Base-by-base conservation (phyloP, 495 filamentous ascomycete species). In the Penicillium malachiteum region DNA sequence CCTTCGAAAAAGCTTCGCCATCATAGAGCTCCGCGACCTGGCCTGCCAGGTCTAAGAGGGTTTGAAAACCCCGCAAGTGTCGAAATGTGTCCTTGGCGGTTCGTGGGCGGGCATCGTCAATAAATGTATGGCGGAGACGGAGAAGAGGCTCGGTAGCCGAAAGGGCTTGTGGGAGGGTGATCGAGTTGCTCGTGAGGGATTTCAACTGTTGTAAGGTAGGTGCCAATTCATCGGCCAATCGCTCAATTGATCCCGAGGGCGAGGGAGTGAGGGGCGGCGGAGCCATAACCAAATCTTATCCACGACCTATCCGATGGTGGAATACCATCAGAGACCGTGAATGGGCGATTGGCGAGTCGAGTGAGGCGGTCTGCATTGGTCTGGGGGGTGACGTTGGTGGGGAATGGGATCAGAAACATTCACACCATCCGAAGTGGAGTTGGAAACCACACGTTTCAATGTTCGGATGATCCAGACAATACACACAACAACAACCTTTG, bases 31-130 rank as follows among this genome's bases (percentile, higher is more conserved):
- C 84, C 5, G 87, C 87, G 52, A 89, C 78, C 16, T 84, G 81
- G 17, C 82, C 79, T 5, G 92, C 72, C 11, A 90, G 77, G 14
- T 84, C 72, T 42, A 96, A 72, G 31, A 96, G 67, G 30, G 77
- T 76, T 55, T 92, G 82, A 67, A 97, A 97, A 58, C 94, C 94
- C 54, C 81, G 77, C 34, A 89, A 78, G 65, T 87, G 84, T 55
- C 93, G 87, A 71, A 98, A 97, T 48, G 86, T 83, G 74, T 96
- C 92, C 74, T 88, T 82, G 14, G 76, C 71, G 44, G 77, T 73
- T 37, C 68, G 66, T 14, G 73, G 72, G 17, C 65, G 65, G 43
- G 73, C 69, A 52, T 67, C 71, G 30, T 84, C 82, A 50, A 85
- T 79, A 33, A 86, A 74, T 11, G 79, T 73, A 64, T 86, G 83